Conservation (phyloP, 176 grass and related monocot genomes). For the Canna indica region DNA sequence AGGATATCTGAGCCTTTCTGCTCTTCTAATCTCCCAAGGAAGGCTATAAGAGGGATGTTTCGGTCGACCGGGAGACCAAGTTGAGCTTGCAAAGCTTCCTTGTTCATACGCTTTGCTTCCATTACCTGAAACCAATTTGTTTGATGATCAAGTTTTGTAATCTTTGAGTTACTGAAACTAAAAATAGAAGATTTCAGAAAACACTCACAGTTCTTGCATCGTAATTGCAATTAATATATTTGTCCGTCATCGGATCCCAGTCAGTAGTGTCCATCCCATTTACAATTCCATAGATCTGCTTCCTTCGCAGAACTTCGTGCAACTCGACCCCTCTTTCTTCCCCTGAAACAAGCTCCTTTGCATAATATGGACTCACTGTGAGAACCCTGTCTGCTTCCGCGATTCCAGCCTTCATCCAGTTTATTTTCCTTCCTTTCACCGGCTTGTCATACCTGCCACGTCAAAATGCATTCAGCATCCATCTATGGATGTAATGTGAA, state of each 20-base stretch:
- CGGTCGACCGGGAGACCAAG: conserved; percentile 56
- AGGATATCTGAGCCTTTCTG: conserved; percentile 93
- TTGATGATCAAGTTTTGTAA: not conserved
- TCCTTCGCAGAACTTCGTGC: conserved; percentile 47
- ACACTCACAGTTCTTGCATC: conserved; percentile 56
- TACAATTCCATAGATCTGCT: conserved; percentile 57
- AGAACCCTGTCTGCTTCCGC: conserved; percentile 43
- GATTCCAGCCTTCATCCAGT: conserved; percentile 96
- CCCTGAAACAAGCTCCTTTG: conserved; percentile 70
- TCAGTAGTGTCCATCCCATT: conserved; percentile 94
- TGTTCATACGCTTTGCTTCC: conserved; percentile 64
- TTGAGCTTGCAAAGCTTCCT: conserved; percentile 83
- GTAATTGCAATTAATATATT: conserved; percentile 66
- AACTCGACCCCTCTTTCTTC: conserved; percentile 64
- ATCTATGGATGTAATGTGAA: not conserved
- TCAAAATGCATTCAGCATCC: not conserved
- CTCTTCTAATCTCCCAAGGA: conserved; percentile 83
- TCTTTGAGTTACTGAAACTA: not conserved
- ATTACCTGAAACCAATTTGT: conserved; percentile 31
- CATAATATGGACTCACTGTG: conserved; percentile 81
- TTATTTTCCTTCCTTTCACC: conserved; percentile 77
- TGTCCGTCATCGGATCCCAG: conserved; percentile 77
- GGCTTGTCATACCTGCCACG: conserved; percentile 58
- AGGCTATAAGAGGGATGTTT: conserved; percentile 62
- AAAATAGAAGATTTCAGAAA: no score